Evolutionary conservation across 495 filamentous ascomycete genomes (phyloP).

Genomic region (Penicillium coprophilum): DNA sequence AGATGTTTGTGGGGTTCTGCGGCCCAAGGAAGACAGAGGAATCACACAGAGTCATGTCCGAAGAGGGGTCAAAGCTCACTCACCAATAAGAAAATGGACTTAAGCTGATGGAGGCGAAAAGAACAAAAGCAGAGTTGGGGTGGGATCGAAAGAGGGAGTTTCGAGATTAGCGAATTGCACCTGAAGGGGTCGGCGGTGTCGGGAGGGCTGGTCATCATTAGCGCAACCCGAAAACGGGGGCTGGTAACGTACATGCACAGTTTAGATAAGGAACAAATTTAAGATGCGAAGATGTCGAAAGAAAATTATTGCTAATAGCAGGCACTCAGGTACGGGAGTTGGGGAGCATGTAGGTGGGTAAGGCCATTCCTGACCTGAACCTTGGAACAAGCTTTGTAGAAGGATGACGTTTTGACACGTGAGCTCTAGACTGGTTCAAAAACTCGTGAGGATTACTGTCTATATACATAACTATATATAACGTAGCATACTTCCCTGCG

Average conservation of each 20-base stretch:
- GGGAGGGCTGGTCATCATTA: slow-evolving; percentile 17
- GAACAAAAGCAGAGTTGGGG: slow-evolving; percentile 8
- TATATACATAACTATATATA: slow-evolving; percentile 7
- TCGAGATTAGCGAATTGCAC: slow-evolving; percentile 26
- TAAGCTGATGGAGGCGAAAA: background rate
- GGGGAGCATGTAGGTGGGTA: too few relatives aligned
- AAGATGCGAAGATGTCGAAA: background rate
- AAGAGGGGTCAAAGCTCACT: slow-evolving; percentile 15
- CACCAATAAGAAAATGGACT: slow-evolving; percentile 20
- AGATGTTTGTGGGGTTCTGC: slow-evolving; percentile 30
- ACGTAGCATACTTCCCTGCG: background rate
- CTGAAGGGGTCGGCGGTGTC: slow-evolving; percentile 29
- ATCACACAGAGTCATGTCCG: slow-evolving; percentile 17
- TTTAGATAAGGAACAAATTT: background rate
- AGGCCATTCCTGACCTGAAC: too few relatives aligned
- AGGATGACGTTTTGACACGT: slow-evolving; percentile 38
- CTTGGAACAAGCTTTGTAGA: background rate
- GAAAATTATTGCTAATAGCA: background rate
- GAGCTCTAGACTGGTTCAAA: background rate
- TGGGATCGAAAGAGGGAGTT: slow-evolving; percentile 12
- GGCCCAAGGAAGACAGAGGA: slow-evolving; percentile 23
- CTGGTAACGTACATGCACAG: slow-evolving; percentile 2
- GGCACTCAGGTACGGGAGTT: too few relatives aligned
- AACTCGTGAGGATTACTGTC: background rate
- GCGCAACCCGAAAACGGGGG: slow-evolving; percentile 15